Conservation (phyloP, 1,284 basidiomycete species). For the Cryptococcus wingfieldii region DNA sequence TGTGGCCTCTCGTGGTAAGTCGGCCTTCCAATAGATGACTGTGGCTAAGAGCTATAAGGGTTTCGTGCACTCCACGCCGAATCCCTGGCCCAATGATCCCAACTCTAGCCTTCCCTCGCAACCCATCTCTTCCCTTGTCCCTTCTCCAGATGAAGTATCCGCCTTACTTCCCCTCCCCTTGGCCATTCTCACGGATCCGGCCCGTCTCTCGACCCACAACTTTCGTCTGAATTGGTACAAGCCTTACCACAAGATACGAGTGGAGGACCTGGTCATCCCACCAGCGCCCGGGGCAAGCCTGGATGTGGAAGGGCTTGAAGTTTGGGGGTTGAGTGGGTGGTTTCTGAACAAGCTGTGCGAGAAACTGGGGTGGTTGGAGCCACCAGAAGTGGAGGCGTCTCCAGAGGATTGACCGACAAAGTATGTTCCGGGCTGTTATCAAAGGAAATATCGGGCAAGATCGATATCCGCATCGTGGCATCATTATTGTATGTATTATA, state of each 20-base stretch:
- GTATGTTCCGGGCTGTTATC: too few species aligned
- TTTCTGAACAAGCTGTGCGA: conserved; percentile 33
- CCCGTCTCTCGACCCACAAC: conserved; percentile 25
- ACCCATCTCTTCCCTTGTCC: conserved; percentile 18
- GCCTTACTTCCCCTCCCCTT: conserved; percentile 37
- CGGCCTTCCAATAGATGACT: not conserved
- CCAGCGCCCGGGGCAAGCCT: too few species aligned
- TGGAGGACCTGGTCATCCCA: conserved; percentile 23
- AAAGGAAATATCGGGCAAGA: too few species aligned
- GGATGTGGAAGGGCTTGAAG: conserved; percentile 20
- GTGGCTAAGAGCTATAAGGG: conserved; percentile 11
- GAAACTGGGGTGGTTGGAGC: conserved; percentile 29
- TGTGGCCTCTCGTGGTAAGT: conserved; percentile 45
- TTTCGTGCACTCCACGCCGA: conserved; percentile 22
- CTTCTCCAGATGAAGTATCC: conserved; percentile 34
- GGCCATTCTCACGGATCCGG: conserved; percentile 13
- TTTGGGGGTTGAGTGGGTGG: conserved; percentile 46
- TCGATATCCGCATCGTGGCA: too few species aligned
- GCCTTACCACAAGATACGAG: conserved; percentile 38
- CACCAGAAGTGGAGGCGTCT: conserved; percentile 12
- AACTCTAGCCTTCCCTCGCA: conserved; percentile 22
- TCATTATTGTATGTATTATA: too few species aligned
- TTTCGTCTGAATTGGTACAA: conserved; percentile 32
- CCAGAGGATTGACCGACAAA: conserved; percentile 7
- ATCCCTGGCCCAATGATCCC: conserved; percentile 4